phyloP scores from a whole-genome alignment of 1,139 yeast genomes.

The Pichia sp. region DNA sequence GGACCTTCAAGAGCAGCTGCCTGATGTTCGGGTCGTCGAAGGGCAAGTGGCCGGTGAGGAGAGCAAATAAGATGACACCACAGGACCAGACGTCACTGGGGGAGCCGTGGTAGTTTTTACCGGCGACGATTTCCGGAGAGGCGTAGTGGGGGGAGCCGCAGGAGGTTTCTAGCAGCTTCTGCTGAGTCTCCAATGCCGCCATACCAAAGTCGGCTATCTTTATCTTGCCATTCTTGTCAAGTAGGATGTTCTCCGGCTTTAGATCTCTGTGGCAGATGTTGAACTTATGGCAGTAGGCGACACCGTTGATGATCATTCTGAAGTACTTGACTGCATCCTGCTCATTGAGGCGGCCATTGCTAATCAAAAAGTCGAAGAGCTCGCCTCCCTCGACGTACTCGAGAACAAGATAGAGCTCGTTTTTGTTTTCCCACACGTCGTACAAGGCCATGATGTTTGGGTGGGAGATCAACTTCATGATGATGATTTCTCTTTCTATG shows the following conservation, averaged over 20 bases:
- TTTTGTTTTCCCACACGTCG: conserved; percentile 82
- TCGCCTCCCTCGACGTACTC: conserved; percentile 87
- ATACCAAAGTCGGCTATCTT: conserved; percentile 84
- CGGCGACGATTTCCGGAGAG: conserved; percentile 80
- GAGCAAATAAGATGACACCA: conserved; percentile 75
- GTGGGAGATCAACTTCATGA: conserved; percentile 74
- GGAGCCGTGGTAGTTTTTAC: conserved; percentile 73
- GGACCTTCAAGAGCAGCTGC: conserved; percentile 65
- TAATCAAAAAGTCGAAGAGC: conserved; percentile 68
- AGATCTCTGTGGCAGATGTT: conserved; percentile 80
- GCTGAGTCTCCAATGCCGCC: conserved; percentile 79
- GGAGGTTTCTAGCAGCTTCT: conserved; percentile 67
- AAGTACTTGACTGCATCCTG: conserved; percentile 69
- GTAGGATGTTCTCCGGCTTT: conserved; percentile 70
- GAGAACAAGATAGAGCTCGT: conserved; percentile 66
- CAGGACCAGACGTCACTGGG: conserved; percentile 87
- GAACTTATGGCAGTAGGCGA: conserved; percentile 77
- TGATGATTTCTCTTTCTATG: conserved; percentile 76
- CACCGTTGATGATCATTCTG: conserved; percentile 70
- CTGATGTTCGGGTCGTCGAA: conserved; percentile 79
- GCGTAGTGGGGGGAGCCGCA: conserved; percentile 90
- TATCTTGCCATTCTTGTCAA: conserved; percentile 63
- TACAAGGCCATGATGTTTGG: conserved; percentile 71
- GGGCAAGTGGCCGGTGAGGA: conserved; percentile 74
- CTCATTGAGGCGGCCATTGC: conserved; percentile 78